Percentiles rank a stretch among this genome's conserved stretches.
Conservation (phyloP, 2,329 filamentous ascomycete genomes). For the Endoconidiophora polonica region DNA sequence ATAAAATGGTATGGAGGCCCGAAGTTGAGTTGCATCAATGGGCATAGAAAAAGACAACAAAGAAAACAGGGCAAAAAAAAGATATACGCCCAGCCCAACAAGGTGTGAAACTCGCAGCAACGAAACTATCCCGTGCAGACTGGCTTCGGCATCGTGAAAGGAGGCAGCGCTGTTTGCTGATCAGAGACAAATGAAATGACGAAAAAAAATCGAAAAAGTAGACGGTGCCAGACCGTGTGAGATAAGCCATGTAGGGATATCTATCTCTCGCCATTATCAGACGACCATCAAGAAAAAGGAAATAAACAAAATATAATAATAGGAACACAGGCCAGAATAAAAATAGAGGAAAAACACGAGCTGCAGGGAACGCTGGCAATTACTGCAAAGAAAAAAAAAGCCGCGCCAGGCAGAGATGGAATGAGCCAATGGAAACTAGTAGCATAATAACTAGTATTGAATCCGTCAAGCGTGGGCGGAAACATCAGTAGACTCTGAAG, state of each 20-base stretch:
- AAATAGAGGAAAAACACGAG: no score
- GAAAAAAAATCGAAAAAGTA: slow-evolving; percentile 1
- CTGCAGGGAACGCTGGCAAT: no score
- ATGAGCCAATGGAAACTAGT: no score
- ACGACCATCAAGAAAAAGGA: slow-evolving; percentile 2
- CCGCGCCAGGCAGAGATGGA: no score
- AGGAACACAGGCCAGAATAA: background rate
- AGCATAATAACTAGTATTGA: no score
- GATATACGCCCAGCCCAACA: background rate
- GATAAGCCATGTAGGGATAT: background rate
- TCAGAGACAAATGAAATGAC: background rate
- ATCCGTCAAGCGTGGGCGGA: no score
- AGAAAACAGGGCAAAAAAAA: slow-evolving; percentile 2
- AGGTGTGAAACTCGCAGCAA: background rate
- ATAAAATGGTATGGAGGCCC: no score
- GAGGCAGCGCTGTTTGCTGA: background rate
- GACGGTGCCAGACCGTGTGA: no score
- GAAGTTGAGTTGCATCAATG: background rate
- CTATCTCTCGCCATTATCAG: slow-evolving; percentile 4
- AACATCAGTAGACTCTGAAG: no score
- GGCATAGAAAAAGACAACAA: slow-evolving; percentile 3
- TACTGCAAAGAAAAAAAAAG: no score
- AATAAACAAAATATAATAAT: background rate
- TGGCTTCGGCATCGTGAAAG: background rate
- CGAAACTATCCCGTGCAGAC: background rate